Evolutionary conservation across 2,329 filamentous ascomycete species (phyloP).

Genomic region (Clonostachys byssicola): DNA sequence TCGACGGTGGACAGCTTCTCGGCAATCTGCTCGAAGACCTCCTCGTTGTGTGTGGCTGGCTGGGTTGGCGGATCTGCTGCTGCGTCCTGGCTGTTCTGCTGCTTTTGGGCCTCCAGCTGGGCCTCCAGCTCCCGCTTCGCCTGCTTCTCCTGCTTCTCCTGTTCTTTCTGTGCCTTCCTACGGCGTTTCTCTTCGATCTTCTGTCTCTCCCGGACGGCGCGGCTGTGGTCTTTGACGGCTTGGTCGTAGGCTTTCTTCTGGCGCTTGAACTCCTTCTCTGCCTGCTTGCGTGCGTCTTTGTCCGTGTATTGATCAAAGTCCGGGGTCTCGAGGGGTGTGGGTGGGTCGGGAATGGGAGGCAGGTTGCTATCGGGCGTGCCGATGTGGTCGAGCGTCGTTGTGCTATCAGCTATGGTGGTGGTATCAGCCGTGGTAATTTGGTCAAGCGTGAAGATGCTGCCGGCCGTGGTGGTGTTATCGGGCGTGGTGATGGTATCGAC

Average conservation of each 20-base stretch:
- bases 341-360: conserved; percentile 41
- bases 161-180: conserved; percentile 35
- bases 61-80: too few relatives aligned
- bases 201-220: conserved; percentile 56
- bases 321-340: conserved; percentile 34
- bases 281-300: conserved; percentile 62
- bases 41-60: too few relatives aligned
- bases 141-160: conserved; percentile 11
- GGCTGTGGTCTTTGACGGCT: conserved; percentile 62
- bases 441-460: not conserved
- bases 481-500: not conserved
- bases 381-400: not conserved
- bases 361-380: conserved; percentile 11
- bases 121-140: conserved; percentile 7
- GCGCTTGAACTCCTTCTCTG: conserved; percentile 63
- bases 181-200: conserved; percentile 54
- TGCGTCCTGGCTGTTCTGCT: conserved; percentile 4
- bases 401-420: not conserved
- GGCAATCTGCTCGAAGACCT: too few relatives aligned
- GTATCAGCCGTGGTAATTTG: not conserved
- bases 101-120: conserved; percentile 7
- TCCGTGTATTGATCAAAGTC: conserved; percentile 57
- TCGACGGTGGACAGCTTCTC: not conserved
- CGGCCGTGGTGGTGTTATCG: not conserved
- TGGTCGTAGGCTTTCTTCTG: conserved; percentile 61